phyloP scores from a whole-genome alignment of 768 basidiomycete genomes.

The Vishniacozyma victoriae region DNA sequence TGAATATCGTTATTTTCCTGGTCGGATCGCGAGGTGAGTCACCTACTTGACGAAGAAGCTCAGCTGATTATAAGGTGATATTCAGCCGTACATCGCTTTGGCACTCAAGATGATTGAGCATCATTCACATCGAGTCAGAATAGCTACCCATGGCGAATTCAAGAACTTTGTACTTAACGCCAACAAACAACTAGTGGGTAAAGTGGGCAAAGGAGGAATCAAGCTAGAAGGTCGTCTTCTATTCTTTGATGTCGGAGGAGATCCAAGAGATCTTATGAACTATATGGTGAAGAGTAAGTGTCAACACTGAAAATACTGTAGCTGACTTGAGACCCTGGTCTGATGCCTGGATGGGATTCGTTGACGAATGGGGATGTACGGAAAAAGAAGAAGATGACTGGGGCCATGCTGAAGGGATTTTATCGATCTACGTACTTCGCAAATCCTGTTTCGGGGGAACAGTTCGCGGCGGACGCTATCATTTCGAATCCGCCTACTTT shows the following conservation, averaged over 20 bases:
- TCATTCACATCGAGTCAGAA: conserved; percentile 56
- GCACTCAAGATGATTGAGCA: conserved; percentile 50
- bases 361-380: conserved; percentile 58
- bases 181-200: conserved; percentile 6
- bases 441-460: conserved; percentile 7
- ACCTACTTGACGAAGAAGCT: not conserved
- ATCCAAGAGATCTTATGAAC: conserved; percentile 60
- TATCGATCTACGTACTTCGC: conserved; percentile 22
- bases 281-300: conserved; percentile 62
- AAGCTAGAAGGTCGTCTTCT: conserved; percentile 45
- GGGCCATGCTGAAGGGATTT: conserved; percentile 44
- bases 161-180: conserved; percentile 52
- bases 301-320: not conserved
- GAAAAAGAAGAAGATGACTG: conserved; percentile 55
- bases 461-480: conserved; percentile 27
- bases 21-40: conserved; percentile 60
- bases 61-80: conserved; percentile 50
- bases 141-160: conserved; percentile 58
- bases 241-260: conserved; percentile 58
- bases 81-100: conserved; percentile 59
- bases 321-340: conserved; percentile 53
- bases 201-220: conserved; percentile 31
- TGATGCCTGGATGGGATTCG: conserved; percentile 57
- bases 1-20: conserved; percentile 62
- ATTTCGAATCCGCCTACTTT: conserved; percentile 22